Evolutionary conservation across 306 rosid species (phyloP).

Genomic region (Medicago lupulina): DNA sequence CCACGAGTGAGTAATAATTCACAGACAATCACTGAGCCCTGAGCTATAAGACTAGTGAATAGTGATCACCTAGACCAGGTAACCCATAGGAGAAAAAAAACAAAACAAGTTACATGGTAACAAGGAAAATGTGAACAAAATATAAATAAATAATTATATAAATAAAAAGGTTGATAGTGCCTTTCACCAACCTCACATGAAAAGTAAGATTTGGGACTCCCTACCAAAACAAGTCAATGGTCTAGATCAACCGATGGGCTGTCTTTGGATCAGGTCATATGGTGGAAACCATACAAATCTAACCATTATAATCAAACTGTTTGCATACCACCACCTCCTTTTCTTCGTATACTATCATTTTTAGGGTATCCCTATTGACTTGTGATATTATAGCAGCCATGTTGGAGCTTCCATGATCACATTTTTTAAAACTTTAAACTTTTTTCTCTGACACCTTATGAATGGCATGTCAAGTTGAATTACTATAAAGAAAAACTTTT

Average conservation of each 20-base stretch:
- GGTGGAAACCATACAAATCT: constrained; percentile 44
- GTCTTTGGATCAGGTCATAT: constrained; percentile 51
- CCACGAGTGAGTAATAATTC: constrained; percentile 51
- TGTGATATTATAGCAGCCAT: neutral
- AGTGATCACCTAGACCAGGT: constrained; percentile 33
- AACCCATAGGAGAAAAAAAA: constrained; percentile 23
- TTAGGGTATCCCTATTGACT: constrained; percentile 30
- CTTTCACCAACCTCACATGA: constrained; percentile 81
- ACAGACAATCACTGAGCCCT: constrained; percentile 44
- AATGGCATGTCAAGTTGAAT: neutral
- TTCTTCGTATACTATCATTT: neutral
- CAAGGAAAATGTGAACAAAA: constrained; percentile 21
- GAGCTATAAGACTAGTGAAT: constrained; percentile 31
- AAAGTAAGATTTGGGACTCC: constrained; percentile 55
- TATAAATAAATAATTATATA: neutral
- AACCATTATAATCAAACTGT: constrained; percentile 38
- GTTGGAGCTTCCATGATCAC: constrained; percentile 7
- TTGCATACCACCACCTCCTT: constrained; percentile 3
- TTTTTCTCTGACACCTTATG: neutral
- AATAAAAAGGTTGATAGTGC: constrained; percentile 55
- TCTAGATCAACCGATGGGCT: constrained; percentile 68
- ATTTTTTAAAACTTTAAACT: neutral
- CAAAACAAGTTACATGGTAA: constrained; percentile 28
- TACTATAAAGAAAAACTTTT: neutral
- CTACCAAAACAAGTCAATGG: constrained; percentile 76